Evolutionary conservation across 2,329 filamentous ascomycete species (phyloP).

Genomic region (Pseudogymnoascus sp.): DNA sequence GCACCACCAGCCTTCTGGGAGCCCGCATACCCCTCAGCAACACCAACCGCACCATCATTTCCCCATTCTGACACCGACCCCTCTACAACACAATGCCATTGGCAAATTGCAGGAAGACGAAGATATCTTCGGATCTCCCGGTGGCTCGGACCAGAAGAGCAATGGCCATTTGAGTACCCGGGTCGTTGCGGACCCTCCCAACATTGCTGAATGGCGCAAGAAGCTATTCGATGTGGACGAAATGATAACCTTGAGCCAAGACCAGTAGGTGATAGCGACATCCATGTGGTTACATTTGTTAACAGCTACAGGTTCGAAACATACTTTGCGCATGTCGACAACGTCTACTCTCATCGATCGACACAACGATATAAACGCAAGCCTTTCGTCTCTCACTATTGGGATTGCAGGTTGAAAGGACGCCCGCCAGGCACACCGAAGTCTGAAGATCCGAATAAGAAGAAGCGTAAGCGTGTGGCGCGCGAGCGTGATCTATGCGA

Average conservation of each 20-base stretch:
- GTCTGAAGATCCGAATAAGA: slow-evolving; percentile 71
- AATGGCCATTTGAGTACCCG: slow-evolving; percentile 48
- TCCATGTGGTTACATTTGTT: slow-evolving; percentile 12
- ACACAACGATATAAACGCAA: slow-evolving; percentile 76
- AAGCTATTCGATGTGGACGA: slow-evolving; percentile 70
- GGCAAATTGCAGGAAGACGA: slow-evolving; percentile 32
- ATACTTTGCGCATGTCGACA: slow-evolving; percentile 78
- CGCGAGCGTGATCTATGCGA: slow-evolving; percentile 73
- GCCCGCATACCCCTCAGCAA: slow-evolving; percentile 31
- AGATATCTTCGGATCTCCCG: slow-evolving; percentile 30
- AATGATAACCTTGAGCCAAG: slow-evolving; percentile 62
- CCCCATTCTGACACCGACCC: slow-evolving; percentile 36
- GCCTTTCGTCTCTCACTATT: slow-evolving; percentile 76
- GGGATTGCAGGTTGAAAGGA: slow-evolving; percentile 76
- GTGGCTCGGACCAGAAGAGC: slow-evolving; percentile 35
- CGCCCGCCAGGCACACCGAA: slow-evolving; percentile 72
- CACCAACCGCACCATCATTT: slow-evolving; percentile 37
- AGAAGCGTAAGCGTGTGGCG: slow-evolving; percentile 71
- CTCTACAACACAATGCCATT: slow-evolving; percentile 28
- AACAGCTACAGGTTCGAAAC: slow-evolving; percentile 55
- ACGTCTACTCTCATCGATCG: slow-evolving; percentile 76
- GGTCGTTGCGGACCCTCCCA: slow-evolving; percentile 57
- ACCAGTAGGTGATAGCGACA: slow-evolving; percentile 49
- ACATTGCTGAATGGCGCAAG: slow-evolving; percentile 61
- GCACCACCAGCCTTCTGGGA: slow-evolving; percentile 25